Evolutionary conservation across 306 rosid species (phyloP).

Genomic region (Quercus parvula): DNA sequence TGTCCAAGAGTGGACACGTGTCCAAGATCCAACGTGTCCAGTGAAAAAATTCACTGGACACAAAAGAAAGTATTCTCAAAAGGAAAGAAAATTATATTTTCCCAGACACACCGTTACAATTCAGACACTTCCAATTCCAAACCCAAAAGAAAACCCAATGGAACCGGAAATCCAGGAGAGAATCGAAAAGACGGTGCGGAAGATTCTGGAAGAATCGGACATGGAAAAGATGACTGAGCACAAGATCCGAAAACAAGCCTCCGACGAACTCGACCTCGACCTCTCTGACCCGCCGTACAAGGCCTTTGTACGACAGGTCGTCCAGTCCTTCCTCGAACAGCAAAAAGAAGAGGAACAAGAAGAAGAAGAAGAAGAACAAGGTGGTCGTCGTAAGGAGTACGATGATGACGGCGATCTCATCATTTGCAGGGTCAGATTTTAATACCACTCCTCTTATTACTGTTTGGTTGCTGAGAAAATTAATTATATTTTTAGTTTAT

Average conservation of each 20-base stretch:
- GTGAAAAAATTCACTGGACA: no score
- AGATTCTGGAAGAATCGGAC: conserved; percentile 59
- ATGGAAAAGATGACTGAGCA: conserved; percentile 80
- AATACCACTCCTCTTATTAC: background rate
- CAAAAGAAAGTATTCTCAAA: background rate
- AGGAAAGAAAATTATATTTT: background rate
- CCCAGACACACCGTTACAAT: background rate
- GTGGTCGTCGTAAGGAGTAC: conserved; percentile 31
- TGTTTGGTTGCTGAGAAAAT: conserved; percentile 12
- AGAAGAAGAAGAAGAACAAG: background rate
- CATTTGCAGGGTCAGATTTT: conserved; percentile 61
- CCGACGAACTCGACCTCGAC: conserved; percentile 59
- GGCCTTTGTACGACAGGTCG: conserved; percentile 59
- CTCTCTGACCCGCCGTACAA: conserved; percentile 58
- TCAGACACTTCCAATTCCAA: background rate
- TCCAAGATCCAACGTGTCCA: no score
- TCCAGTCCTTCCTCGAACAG: conserved; percentile 58
- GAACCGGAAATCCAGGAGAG: conserved; percentile 46
- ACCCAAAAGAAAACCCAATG: conserved; percentile 30
- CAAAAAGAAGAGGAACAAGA: conserved; percentile 26
- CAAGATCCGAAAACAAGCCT: conserved; percentile 73
- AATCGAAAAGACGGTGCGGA: conserved; percentile 61
- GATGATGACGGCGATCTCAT: conserved; percentile 78
- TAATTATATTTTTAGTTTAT: background rate
- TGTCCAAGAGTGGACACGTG: no score